Base-by-base conservation (phyloP, 495 filamentous ascomycete genomes). In the Durotheca rogersii region DNA sequence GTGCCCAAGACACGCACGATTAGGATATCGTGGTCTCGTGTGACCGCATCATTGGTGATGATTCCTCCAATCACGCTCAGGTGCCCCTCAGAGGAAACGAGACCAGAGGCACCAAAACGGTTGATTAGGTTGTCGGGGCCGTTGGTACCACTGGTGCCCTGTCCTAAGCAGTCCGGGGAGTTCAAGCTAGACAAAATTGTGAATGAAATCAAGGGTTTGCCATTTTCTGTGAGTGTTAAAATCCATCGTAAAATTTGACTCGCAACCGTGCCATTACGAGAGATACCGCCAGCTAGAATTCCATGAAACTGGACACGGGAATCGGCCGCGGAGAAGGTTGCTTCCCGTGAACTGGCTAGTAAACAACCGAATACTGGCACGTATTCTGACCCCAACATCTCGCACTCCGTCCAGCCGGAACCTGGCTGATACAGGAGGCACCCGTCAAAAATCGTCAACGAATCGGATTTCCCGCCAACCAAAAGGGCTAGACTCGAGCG, bases 251-350 rank as follows among this genome's bases (percentile, higher is more conserved):
- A 49, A 4, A 70, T 41, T 29, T 86, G 81, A 27, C 73, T 63
- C 7, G 79, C 60, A 15, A 92, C 69, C 1, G 70, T 67, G 5
- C 82, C 87, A 57, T 86, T 76, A 15, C 64, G 56, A 16, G 72
- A 67, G 45, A 92, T 80, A 1, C 89, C 89, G 6, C 89, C 88
- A 17, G 78, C 66, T n/a, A 87, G 56, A 1, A 90, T 64, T 1
- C 89, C 89, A 4, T 60, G 56, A 16, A 70, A 75, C 7, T 30
- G 19, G 2, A 51, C 11, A 10, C 17, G 50, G 11, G 17, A 15
- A 12, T 38, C 21, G 25, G 30, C 21, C 6, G 41, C 4, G 6
- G 29, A 31, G 47, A 35, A 20, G 12, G 5, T 16, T 36, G 39
- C 14, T 10, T 49, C 37, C 31, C 18, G 29, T 27, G 53, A 46